These are phyloP conservation scores for Pichia sp. DNA, from an alignment of 1,139 yeast genomes.

Conservation along the genomic window DNA sequence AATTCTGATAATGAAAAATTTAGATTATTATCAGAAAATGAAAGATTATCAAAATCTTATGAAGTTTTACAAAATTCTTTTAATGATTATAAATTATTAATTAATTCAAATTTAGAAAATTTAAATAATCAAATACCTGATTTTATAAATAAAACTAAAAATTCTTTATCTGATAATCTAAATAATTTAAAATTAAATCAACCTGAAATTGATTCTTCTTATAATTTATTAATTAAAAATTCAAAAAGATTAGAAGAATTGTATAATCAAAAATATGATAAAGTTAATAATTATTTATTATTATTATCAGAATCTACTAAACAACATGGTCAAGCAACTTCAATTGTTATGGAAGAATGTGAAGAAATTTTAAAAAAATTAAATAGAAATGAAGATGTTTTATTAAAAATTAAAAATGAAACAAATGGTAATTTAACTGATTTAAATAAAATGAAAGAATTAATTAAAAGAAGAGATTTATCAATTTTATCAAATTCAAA, in stretches of 20 bases:
- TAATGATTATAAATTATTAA: constrained; percentile 49
- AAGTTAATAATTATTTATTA: constrained; percentile 40
- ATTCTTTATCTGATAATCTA: constrained; percentile 31
- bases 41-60: constrained; percentile 54
- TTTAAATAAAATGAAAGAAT: constrained; percentile 11
- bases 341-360: constrained; percentile 26
- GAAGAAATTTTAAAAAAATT: constrained; percentile 26
- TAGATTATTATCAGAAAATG: constrained; percentile 45
- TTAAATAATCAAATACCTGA: constrained; percentile 32
- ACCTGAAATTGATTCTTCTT: constrained; percentile 39
- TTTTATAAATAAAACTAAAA: constrained; percentile 36
- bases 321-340: constrained; percentile 37
- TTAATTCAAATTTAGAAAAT: constrained; percentile 34
- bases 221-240: constrained; percentile 20
- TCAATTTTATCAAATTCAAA: constrained; percentile 4
- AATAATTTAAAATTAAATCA: constrained; percentile 34
- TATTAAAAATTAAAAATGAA: constrained; percentile 14
- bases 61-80: constrained; percentile 56
- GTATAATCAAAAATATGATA: constrained; percentile 42
- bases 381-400: constrained; percentile 22
- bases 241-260: constrained; percentile 28
- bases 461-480: constrained; percentile 12
- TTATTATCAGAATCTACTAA: constrained; percentile 42
- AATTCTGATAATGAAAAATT: constrained; percentile 44
- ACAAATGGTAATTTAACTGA: constrained; percentile 8